Evolutionary conservation across 768 basidiomycete species (phyloP).

Genomic region (Rhizopogon vinicolor): DNA sequence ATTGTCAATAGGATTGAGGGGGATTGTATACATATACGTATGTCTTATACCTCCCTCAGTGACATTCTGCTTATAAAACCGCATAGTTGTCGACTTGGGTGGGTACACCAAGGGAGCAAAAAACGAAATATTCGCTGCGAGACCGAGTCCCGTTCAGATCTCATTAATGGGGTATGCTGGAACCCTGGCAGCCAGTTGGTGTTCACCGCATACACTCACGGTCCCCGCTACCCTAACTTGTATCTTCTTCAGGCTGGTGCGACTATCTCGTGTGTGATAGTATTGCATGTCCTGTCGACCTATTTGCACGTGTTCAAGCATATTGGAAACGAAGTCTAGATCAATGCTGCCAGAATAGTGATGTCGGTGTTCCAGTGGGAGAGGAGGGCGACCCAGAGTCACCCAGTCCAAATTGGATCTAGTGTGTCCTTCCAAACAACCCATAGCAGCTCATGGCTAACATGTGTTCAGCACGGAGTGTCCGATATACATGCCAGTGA

Average conservation of each 20-base stretch:
- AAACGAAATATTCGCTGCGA: conserved; percentile 48
- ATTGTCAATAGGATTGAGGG: conserved; percentile 35
- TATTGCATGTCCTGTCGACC: conserved; percentile 37
- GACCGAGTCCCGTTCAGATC: conserved; percentile 44
- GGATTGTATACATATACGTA: conserved; percentile 44
- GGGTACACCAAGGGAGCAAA: conserved; percentile 50
- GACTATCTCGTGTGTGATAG: conserved; percentile 44
- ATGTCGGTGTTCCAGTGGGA: conserved; percentile 28
- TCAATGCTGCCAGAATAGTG: conserved; percentile 1
- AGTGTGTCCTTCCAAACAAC: conserved; percentile 27
- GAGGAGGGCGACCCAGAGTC: conserved; percentile 40
- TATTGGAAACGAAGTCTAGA: conserved; percentile 7
- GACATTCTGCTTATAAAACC: background rate
- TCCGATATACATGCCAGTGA: conserved; percentile 42
- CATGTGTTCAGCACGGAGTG: conserved; percentile 32
- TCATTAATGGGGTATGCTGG: conserved; percentile 50
- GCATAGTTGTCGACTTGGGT: conserved; percentile 39
- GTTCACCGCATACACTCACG: background rate
- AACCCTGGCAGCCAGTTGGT: conserved; percentile 34
- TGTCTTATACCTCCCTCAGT: conserved; percentile 10
- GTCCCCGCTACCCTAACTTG: background rate
- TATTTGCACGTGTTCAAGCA: conserved; percentile 29
- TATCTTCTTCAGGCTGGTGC: conserved; percentile 34
- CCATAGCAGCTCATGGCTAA: conserved; percentile 3
- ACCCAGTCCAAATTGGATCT: conserved; percentile 34